phyloP scores from a whole-genome alignment of 495 filamentous ascomycete species.

The Geoglossum glabrum region DNA sequence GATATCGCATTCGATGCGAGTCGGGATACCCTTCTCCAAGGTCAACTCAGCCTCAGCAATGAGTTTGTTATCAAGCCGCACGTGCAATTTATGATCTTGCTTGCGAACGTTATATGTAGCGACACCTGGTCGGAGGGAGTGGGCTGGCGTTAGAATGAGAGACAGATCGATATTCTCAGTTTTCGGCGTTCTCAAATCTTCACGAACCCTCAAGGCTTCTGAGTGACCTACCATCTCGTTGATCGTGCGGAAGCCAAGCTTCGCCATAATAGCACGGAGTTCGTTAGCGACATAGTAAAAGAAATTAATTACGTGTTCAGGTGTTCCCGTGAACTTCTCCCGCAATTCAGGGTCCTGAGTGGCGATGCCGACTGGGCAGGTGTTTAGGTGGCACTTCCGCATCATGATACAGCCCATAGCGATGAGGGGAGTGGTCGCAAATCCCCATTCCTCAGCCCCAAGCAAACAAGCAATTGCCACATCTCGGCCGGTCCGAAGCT shows the following conservation, averaged over 20 bases:
- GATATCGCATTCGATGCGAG: slow-evolving; percentile 90
- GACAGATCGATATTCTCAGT: slow-evolving; percentile 88
- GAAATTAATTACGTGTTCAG: slow-evolving; percentile 99
- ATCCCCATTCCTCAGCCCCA: slow-evolving; percentile 95
- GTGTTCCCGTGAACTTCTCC: slow-evolving; percentile 85
- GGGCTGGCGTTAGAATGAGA: slow-evolving; percentile 87
- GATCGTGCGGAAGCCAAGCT: slow-evolving; percentile 80
- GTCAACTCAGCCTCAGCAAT: slow-evolving; percentile 95
- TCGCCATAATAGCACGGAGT: slow-evolving; percentile 95
- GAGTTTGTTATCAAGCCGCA: slow-evolving; percentile 93
- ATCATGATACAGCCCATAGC: slow-evolving; percentile 95
- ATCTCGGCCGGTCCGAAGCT: slow-evolving; percentile 84
- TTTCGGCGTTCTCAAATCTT: slow-evolving; percentile 76
- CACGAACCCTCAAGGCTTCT: slow-evolving; percentile 69
- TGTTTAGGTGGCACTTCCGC: slow-evolving; percentile 30
- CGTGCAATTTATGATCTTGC: slow-evolving; percentile 88
- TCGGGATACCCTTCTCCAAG: slow-evolving; percentile 86
- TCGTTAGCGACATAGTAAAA: slow-evolving; percentile 99
- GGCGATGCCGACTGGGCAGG: slow-evolving; percentile 91
- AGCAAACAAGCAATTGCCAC: slow-evolving; percentile 92
- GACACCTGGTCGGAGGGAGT: slow-evolving; percentile 88
- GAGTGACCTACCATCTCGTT: slow-evolving; percentile 98
- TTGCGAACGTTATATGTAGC: slow-evolving; percentile 98
- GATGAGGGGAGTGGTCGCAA: slow-evolving; percentile 92
- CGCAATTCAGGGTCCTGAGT: slow-evolving; percentile 91